phyloP scores from a whole-genome alignment of 768 basidiomycete species.

The Exsudoporus frostii region DNA sequence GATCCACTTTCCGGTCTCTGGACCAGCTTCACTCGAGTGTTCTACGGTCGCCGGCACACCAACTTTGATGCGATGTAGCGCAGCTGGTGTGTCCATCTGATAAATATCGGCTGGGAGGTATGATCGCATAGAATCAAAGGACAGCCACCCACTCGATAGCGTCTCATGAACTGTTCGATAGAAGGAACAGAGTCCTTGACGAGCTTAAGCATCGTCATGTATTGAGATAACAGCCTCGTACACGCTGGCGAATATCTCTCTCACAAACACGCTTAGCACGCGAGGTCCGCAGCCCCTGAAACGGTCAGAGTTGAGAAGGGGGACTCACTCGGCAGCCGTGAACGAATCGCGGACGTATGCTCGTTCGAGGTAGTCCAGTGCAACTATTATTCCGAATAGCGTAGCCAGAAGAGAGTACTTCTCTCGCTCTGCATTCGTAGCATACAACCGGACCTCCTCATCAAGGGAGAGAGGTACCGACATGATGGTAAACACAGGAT shows the following conservation, averaged over 20 bases:
- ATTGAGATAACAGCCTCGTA: slow-evolving; percentile 89
- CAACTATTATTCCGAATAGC: slow-evolving; percentile 86
- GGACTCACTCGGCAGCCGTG: slow-evolving; percentile 80
- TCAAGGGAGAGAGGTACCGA: slow-evolving; percentile 58
- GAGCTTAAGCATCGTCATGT: slow-evolving; percentile 96
- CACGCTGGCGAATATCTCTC: slow-evolving; percentile 96
- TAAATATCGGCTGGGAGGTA: neutral
- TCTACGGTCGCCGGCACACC: slow-evolving; percentile 97
- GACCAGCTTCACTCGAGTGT: slow-evolving; percentile 88
- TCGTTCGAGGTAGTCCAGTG: slow-evolving; percentile 91
- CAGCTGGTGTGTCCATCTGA: slow-evolving; percentile 94
- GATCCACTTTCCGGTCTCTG: slow-evolving; percentile 94
- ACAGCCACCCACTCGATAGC: slow-evolving; percentile 62
- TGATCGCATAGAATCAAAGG: neutral
- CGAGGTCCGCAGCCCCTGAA: neutral
- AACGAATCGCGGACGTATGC: slow-evolving; percentile 95
- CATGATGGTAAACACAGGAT: slow-evolving; percentile 19
- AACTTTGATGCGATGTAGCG: slow-evolving; percentile 83
- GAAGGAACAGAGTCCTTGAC: slow-evolving; percentile 83
- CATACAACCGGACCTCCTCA: slow-evolving; percentile 89
- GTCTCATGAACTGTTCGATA: slow-evolving; percentile 88
- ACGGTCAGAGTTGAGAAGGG: neutral
- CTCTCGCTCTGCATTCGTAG: slow-evolving; percentile 85
- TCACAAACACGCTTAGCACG: slow-evolving; percentile 9
- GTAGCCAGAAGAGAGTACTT: slow-evolving; percentile 85